Evolutionary conservation across 768 basidiomycete genomes (phyloP), one percentile per base, ranked within the genome.

Genomic region (Roridomyces roridus): DNA sequence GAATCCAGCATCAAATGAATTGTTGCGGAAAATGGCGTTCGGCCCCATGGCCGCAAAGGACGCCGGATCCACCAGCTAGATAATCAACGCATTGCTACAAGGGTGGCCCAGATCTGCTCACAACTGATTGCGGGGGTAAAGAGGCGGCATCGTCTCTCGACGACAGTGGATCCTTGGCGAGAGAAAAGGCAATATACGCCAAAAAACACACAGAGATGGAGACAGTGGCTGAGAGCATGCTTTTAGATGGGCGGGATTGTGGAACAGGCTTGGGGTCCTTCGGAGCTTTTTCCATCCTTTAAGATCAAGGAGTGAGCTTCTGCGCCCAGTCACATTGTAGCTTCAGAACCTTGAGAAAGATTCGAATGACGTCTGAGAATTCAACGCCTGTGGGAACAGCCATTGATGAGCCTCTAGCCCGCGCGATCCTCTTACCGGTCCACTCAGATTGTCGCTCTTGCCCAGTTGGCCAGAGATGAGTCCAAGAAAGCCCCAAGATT

Each of bases 1-100:
- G 71, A 86, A 84, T 43, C 79, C 75, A 12, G 75, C 65, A 25
- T 66, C 70, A 35, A 77, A 78, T 11, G 79, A 63, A 23, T 65
- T 63, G 9, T 72, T 65, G 20, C 78, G 75, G 65, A 79, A 80
- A 3, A 72, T 56, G 24, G 52, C 77, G 71, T 75, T 77, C 15
- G 74, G 62, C 6, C 80, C 80, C 8, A 87, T 65, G 10, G 86
- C 86, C 17, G 80, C 78, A 57, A 84, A 84, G 3, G 77, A 72
- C 8, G 67, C 74, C 24, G 83, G 83, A 54, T 84, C 73, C 35
- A 85, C 66, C 44, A 81, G 72, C 86, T 88, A 55, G 18, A 50
- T 41, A 25, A 20, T 51, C 26, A 49, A 40, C 34, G 24, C 49
- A 25, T 53, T 23, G 42, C 21, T 21, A 17, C 25, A 45, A 56